Evolutionary conservation across 2,329 filamentous ascomycete genomes (phyloP).

Genomic region (Fusarium buxicola): DNA sequence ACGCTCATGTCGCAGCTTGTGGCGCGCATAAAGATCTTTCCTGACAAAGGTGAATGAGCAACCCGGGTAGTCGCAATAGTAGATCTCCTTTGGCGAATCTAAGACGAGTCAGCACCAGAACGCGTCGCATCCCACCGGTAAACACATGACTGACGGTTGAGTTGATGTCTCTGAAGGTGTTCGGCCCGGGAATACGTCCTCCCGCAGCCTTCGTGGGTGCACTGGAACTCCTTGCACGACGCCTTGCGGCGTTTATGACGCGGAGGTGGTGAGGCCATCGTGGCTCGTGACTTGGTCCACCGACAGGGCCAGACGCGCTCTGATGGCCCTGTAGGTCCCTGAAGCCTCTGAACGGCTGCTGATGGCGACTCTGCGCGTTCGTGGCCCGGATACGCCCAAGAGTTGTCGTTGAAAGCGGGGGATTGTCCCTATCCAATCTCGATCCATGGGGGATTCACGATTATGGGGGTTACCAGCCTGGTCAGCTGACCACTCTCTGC

Average conservation of each 20-base stretch:
- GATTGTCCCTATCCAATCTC: constrained; percentile 10
- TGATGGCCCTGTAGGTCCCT: constrained; percentile 2
- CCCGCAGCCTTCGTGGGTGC: constrained; percentile 47
- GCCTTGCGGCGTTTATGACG: constrained; percentile 48
- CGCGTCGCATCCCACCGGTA: neutral
- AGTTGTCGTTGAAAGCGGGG: constrained; percentile 8
- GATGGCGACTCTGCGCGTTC: constrained; percentile 4
- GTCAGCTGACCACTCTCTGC: constrained; percentile 41
- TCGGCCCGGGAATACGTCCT: constrained; percentile 46
- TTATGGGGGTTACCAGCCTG: constrained; percentile 32
- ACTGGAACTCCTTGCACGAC: constrained; percentile 47
- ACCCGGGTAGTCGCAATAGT: constrained; percentile 46
- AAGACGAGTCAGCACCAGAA: constrained; percentile 23
- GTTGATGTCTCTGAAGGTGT: constrained; percentile 45
- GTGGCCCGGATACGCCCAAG: neutral
- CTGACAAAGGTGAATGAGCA: constrained; percentile 47
- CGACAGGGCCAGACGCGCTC: constrained; percentile 21
- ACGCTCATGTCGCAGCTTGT: constrained; percentile 45
- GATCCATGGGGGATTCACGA: constrained; percentile 27
- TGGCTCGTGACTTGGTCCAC: constrained; percentile 23
- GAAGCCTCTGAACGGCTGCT: neutral
- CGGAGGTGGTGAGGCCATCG: constrained; percentile 46
- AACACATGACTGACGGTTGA: constrained; percentile 38
- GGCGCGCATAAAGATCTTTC: constrained; percentile 46
- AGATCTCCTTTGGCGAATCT: constrained; percentile 48